Base-by-base conservation (phyloP, 305 asterid genomes). In the Euphrasia arctica region DNA sequence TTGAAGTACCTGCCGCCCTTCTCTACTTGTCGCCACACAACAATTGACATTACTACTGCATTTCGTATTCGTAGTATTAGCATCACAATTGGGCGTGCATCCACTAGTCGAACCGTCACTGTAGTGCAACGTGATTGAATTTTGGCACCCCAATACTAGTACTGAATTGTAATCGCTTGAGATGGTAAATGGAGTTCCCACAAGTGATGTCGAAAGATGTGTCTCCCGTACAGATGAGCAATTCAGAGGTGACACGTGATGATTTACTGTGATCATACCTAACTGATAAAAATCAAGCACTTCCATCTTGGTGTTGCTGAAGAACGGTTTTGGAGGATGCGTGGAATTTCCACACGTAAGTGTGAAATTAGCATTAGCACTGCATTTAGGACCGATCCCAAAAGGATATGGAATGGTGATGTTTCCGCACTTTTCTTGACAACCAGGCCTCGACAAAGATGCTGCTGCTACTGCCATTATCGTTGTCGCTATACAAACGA, bases 81-180 rank as follows among this genome's bases (percentile, higher is more conserved):
- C 15, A 12, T 57, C 72, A 27, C 83, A 75, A 25, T 50, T 2
- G n/a, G 80, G 72, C 68, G 12, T 66, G 63, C 83, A 79, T 8
- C 74, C 80, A 15, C 48, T 5, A 9, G n/a, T 42, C n/a, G 11
- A 5, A 2, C 7, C 3, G 8, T 42, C 2, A 10, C 7, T 42
- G 48, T 12, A 1, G 48, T 10, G 48, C 48, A 42, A 9, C 48
- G 48, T 8, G 48, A 42, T 10, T 42, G 48, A 42, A 1, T 42
- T 42, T 9, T 8, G 48, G 48, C 48, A 42, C 12, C 48, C 48
- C 48, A 42, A 42, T 4, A 42, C 48, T 8, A 12, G 12, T 3
- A 42, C 9, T 42, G 48, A 42, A 10, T 42, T 9, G 48, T 3
- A 42, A 10, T 9, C n/a, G 2, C 2, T 0, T 42, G 28, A 57